Conservation (phyloP, 257 asterid species). For the Ligustrum vulgare region DNA sequence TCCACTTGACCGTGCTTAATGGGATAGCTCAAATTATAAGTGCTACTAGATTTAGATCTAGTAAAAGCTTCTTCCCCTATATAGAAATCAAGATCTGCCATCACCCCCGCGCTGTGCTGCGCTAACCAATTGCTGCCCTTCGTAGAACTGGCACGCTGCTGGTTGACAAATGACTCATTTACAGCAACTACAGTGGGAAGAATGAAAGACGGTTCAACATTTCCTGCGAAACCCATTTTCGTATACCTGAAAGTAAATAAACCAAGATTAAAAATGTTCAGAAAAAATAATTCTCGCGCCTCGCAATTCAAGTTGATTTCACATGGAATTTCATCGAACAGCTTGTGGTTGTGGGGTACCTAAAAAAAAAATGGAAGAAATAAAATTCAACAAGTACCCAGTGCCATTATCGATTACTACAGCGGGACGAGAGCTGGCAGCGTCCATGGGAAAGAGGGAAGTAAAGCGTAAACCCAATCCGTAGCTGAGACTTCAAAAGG, state of each 20-base stretch:
- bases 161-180: slow-evolving; percentile 80
- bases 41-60: slow-evolving; percentile 67
- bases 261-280: not conserved
- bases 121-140: slow-evolving; percentile 78
- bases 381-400: slow-evolving; percentile 48
- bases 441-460: slow-evolving; percentile 55
- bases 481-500: not conserved
- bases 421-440: slow-evolving; percentile 78
- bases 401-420: slow-evolving; percentile 95
- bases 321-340: slow-evolving; percentile 35
- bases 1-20: slow-evolving; percentile 89
- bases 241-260: slow-evolving; percentile 56
- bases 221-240: slow-evolving; percentile 98
- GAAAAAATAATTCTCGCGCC: not conserved
- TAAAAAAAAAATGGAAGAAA: not conserved
- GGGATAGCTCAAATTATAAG: slow-evolving; percentile 71
- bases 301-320: slow-evolving; percentile 1
- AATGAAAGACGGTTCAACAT: slow-evolving; percentile 86
- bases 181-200: slow-evolving; percentile 83
- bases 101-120: slow-evolving; percentile 90
- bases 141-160: slow-evolving; percentile 53
- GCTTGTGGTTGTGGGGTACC: no score
- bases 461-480: not conserved
- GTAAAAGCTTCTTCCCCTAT: slow-evolving; percentile 85
- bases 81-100: slow-evolving; percentile 95